Conservation (phyloP, 352 stramenopile species). For the Phytophthora tentaculata region DNA sequence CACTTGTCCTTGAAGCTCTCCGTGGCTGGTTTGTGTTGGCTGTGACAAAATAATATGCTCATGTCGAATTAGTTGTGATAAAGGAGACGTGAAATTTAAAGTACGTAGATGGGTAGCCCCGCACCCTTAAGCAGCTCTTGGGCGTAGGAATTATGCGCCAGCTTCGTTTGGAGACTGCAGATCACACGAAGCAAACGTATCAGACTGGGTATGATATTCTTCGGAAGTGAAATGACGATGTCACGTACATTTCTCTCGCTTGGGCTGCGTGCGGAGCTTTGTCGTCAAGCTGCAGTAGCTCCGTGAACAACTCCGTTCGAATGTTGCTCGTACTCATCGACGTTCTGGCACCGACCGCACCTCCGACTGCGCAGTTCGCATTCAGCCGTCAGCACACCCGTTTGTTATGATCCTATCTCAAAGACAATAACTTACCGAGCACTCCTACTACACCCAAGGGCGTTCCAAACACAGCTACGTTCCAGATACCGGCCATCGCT, state of each 20-base stretch:
- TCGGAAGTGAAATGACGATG: neutral
- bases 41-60: neutral
- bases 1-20: slow-evolving; percentile 11
- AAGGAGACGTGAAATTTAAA: neutral
- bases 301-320: slow-evolving; percentile 23
- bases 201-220: neutral
- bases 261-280: slow-evolving; percentile 26
- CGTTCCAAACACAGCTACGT: slow-evolving; percentile 16
- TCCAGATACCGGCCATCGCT: slow-evolving; percentile 32
- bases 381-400: neutral
- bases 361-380: slow-evolving; percentile 11
- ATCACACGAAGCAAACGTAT: neutral
- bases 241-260: slow-evolving; percentile 32
- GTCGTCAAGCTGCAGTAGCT: slow-evolving; percentile 25
- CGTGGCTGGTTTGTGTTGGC: neutral
- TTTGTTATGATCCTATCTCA: neutral
- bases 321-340: slow-evolving; percentile 22
- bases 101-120: slow-evolving; percentile 14
- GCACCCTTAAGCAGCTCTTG: slow-evolving; percentile 28
- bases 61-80: no score
- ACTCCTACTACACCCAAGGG: slow-evolving; percentile 24
- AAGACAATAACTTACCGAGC: slow-evolving; percentile 6
- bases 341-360: slow-evolving; percentile 22
- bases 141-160: slow-evolving; percentile 27
- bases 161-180: slow-evolving; percentile 29